phyloP scores from a whole-genome alignment of 129 eudicot species.

The Flaveria sonorensis region DNA sequence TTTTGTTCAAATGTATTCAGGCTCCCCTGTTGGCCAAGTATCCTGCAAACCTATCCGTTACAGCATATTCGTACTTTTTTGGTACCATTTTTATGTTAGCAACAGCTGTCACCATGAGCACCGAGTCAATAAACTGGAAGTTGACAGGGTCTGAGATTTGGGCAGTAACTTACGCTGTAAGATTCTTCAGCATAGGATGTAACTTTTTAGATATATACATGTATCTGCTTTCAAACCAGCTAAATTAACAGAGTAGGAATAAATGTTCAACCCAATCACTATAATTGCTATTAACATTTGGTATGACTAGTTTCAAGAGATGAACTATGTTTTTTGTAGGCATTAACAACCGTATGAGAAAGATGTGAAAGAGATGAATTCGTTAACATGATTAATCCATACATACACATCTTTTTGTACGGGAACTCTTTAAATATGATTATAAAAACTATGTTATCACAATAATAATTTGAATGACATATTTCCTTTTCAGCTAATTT shows the following conservation, averaged over 20 bases:
- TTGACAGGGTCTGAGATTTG: constrained; percentile 68
- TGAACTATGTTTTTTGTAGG: neutral
- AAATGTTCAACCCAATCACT: neutral
- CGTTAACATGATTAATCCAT: neutral
- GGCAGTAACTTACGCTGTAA: constrained; percentile 93
- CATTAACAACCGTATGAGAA: neutral
- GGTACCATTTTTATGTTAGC: constrained; percentile 79
- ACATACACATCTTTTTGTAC: neutral
- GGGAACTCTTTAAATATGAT: neutral
- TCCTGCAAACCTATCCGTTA: constrained; percentile 96
- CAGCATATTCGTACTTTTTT: constrained; percentile 88
- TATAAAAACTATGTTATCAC: neutral
- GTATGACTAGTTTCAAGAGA: constrained; percentile 4
- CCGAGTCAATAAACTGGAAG: constrained; percentile 66
- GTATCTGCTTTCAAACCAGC: constrained; percentile 7
- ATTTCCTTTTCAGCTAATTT: neutral
- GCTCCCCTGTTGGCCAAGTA: constrained; percentile 85
- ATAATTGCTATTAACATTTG: neutral
- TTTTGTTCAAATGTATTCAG: constrained; percentile 44
- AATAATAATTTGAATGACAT: neutral
- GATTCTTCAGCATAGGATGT: constrained; percentile 29
- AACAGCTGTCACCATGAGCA: constrained; percentile 59
- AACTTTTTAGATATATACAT: constrained; percentile 15
- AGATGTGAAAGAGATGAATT: neutral
- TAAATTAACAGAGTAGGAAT: neutral